phyloP scores from a whole-genome alignment of 257 asterid species.

The Solanum megistacrolobum region DNA sequence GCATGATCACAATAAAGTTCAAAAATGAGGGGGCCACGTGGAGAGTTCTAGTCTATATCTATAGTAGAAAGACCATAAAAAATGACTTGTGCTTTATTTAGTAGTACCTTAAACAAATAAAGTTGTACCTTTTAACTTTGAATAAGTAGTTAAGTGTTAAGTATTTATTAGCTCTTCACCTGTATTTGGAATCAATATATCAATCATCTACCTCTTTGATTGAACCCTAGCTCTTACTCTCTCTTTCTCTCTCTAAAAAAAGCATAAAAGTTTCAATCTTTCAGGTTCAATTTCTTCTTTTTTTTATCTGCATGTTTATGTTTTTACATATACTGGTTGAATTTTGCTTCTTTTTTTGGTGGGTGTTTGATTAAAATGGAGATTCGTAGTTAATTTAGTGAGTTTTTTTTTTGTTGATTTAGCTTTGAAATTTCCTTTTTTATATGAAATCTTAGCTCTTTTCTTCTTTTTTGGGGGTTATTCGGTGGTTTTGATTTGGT shows the following conservation, averaged over 20 bases:
- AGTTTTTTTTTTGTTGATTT: not conserved
- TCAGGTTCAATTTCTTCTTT: not conserved
- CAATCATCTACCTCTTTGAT: not conserved
- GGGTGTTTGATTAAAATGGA: not conserved
- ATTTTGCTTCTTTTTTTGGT: not conserved
- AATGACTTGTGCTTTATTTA: not conserved
- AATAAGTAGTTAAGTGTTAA: not conserved
- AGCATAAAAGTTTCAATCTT: not conserved
- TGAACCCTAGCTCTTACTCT: constrained; percentile 6
- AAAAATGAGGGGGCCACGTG: not conserved
- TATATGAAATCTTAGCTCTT: not conserved
- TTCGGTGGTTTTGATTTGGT: not conserved
- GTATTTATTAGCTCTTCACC: not conserved
- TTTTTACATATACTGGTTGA: not conserved
- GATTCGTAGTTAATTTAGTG: not conserved
- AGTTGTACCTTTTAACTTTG: not conserved
- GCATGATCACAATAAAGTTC: not conserved
- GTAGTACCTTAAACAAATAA: not conserved
- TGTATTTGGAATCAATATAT: not conserved
- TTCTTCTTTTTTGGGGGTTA: not conserved
- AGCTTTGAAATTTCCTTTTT: not conserved
- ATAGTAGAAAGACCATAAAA: not conserved
- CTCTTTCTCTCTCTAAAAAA: not conserved
- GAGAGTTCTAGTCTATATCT: not conserved
- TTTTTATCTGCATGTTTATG: not conserved